A percentile compares a stretch with the other conserved stretches of the same genome.
These are phyloP conservation scores for Rhodotorula sp. DNA, from an alignment of 1,284 basidiomycete species.

Conservation along the genomic window DNA sequence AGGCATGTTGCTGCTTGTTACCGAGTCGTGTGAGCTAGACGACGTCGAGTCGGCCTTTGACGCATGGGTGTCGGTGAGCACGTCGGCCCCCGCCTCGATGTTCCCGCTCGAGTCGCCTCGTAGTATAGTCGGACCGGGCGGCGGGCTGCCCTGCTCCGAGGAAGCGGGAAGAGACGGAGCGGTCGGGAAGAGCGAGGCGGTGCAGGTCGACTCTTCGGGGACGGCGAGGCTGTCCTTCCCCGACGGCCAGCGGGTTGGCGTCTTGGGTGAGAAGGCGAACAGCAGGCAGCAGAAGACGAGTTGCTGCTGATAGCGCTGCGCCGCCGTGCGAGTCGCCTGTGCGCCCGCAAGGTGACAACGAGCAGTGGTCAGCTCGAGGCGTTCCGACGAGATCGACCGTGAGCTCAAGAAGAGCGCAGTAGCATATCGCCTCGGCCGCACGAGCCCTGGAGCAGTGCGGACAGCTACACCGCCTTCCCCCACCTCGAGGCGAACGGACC, in stretches of 20 bases:
- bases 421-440: background rate
- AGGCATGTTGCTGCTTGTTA: background rate
- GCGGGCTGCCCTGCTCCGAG: no score
- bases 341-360: no score
- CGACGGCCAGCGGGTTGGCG: background rate
- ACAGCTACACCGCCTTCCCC: background rate
- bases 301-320: background rate
- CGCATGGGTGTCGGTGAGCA: background rate
- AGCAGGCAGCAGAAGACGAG: conserved; percentile 7
- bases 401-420: background rate
- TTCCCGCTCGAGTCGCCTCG: no score
- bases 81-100: background rate
- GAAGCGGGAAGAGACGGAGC: no score
- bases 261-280: background rate
- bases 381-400: no score
- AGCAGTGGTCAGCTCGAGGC: no score
- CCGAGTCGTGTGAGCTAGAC: background rate
- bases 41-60: no score
- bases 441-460: background rate
- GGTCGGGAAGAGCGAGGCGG: background rate
- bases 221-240: no score
- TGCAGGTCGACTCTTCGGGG: no score
- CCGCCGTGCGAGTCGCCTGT: background rate
- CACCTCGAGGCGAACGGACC: background rate
- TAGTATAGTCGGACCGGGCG: background rate